Base-by-base conservation (phyloP, 73 alveolate species). In the Paramecium pentaurelia region DNA sequence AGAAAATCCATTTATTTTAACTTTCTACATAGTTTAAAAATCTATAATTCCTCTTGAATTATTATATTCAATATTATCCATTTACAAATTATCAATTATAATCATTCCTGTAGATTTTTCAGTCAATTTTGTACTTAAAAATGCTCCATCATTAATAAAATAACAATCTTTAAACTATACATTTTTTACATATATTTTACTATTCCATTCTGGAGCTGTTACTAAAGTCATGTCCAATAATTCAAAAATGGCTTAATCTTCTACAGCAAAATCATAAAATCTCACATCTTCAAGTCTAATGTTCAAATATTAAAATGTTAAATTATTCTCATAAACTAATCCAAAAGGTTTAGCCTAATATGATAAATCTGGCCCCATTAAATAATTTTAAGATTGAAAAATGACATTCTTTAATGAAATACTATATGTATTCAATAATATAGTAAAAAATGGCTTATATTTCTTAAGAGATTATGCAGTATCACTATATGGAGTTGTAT, bases 171-270 rank as follows among this genome's bases (percentile, higher is more conserved):
- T 22, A 10, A 80, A 32, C 0, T 2, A 11, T 22, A 80, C 49
- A 32, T 40, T 25, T 7, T 49, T 44, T 16, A 80, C 8, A 12
- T 32, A 42, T 45, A 80, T 80, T 11, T 80, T 80, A 14, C 64
- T 45, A 80, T 80, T 80, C 91, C 91, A 80, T 28, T 80, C 71
- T 14, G 91, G 91, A 1, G 58, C 47, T n/a, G 71, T 20, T 3
- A 42, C 34, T 64, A 80, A 38, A 8, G 16, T 80, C 12, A 49
- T 20, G 8, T 22, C 47, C 44, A 10, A 8, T 22, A 80, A 27
- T 10, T 80, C 75, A 80, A 80, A 32, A 12, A 80, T 8, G 0
- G 77, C 91, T 28, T 45, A 22, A 27, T 80, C 75, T 28, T 47
- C 91, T 4, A 80, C 71, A 18, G 77, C 71, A 12, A 80, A 60